Conservation (phyloP, 345 rosid species). For the Citrus unshiu region DNA sequence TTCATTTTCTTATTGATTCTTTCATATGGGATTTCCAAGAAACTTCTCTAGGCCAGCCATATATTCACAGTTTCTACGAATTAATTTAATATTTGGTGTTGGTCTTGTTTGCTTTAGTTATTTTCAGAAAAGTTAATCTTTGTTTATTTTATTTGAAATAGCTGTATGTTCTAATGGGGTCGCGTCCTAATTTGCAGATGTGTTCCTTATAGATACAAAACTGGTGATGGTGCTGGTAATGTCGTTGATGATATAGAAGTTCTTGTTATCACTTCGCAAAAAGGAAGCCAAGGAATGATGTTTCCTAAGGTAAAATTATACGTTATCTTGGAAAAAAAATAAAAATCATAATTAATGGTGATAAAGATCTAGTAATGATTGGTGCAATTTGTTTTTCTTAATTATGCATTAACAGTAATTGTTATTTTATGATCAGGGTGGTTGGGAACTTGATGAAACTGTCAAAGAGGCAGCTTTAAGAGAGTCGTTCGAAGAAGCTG, state of each 20-base stretch:
- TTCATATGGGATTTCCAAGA: background rate
- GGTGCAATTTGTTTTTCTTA: background rate
- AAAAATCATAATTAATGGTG: background rate
- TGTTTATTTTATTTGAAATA: too few species aligned
- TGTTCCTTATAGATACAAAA: slow-evolving; percentile 67
- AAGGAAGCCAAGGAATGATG: slow-evolving; percentile 64
- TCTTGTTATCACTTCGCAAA: slow-evolving; percentile 74
- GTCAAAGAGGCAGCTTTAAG: slow-evolving; percentile 71
- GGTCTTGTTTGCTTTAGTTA: too few species aligned
- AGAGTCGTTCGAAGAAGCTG: slow-evolving; percentile 84
- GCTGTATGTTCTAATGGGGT: background rate
- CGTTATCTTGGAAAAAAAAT: background rate
- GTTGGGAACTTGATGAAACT: slow-evolving; percentile 95
- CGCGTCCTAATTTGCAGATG: slow-evolving; percentile 39
- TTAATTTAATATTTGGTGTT: too few species aligned
- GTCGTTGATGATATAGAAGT: slow-evolving; percentile 53
- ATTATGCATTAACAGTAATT: background rate
- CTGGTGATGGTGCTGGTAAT: slow-evolving; percentile 22
- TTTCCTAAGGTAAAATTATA: slow-evolving; percentile 67
- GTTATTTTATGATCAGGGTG: slow-evolving; percentile 46
- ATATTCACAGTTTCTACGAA: too few species aligned
- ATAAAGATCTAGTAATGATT: background rate
- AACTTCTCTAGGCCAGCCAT: background rate
- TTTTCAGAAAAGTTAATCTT: too few species aligned
- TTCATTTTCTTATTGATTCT: too few species aligned